Evolutionary conservation across 2,329 filamentous ascomycete species (phyloP), one percentile per base, ranked within the genome.

Genomic region (Fusarium chuoi): DNA sequence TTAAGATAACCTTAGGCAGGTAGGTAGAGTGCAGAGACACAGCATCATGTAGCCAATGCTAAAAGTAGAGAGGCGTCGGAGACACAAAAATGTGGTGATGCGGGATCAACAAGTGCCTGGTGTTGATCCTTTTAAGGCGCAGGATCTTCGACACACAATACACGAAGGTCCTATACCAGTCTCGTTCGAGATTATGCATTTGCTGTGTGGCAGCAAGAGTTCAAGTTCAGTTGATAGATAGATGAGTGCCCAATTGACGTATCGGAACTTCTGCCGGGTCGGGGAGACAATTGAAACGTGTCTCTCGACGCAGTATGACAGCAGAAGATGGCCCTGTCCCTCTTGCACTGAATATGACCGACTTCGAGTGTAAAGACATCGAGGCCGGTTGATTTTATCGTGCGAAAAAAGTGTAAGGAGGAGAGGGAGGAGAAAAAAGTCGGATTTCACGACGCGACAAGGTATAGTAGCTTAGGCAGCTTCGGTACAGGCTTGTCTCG

Each of bases 271-370:
- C 77, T 74, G 71, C 78, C 74, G 66, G 62, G 44, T 73, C 76
- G 71, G 60, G 63, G 71, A 78, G 78, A 80, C 68, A 74, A 65
- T 58, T 52, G 39, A 51, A 39, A 44, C 42, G 65, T 75, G 75
- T 71, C 71, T 73, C 74, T 73, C 66, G 66, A 66, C 72, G 67
- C 45, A 61, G 58, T 68, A 73, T 61, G 63, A 71, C 68, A 74
- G 71, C 77, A 77, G 68, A 71, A 75, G 70, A 75, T 71, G 67
- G 71, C 66, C 77, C 81, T 78, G 72, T 87, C 84, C 68, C 68
- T 90, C 87, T 89, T 79, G 87, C 88, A 89, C 86, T 82, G 87
- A 88, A 88, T 89, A 87, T 90, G 88, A 90, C 88, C 87, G 85
- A 84, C 78, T 84, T 81, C 79, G 83, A 88, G 85, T 89, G 46